These are phyloP conservation scores for Euphorbia tirucalli DNA, from an alignment of 345 rosid species.

Conservation along the genomic window DNA sequence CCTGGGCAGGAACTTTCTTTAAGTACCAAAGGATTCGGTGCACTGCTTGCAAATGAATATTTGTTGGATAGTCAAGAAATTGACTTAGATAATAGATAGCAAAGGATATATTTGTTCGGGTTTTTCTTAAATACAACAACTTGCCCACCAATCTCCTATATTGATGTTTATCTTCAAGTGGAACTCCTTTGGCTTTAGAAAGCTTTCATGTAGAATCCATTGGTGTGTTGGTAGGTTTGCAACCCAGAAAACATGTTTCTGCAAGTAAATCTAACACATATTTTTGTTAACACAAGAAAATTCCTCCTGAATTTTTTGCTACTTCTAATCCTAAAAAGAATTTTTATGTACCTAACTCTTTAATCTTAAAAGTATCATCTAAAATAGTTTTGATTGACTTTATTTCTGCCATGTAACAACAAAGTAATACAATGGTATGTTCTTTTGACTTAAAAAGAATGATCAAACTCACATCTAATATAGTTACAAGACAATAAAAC, in stretches of 20 bases:
- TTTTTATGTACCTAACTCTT: background rate
- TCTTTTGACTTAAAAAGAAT: background rate
- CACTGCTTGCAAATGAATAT: background rate
- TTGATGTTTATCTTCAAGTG: background rate
- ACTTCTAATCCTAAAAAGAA: background rate
- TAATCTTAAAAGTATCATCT: too few species aligned
- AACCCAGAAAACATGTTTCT: too few species aligned
- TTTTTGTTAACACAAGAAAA: too few species aligned
- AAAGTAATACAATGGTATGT: background rate
- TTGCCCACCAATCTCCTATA: background rate
- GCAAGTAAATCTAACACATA: too few species aligned
- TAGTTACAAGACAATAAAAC: background rate
- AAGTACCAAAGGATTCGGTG: too few species aligned
- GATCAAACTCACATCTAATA: background rate
- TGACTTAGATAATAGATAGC: background rate
- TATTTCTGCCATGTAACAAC: background rate
- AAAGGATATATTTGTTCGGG: background rate
- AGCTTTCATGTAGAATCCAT: too few species aligned
- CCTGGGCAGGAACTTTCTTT: too few species aligned
- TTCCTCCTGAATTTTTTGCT: too few species aligned
- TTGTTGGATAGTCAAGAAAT: background rate
- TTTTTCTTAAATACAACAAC: background rate
- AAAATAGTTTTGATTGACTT: too few species aligned
- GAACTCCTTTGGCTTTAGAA: too few species aligned
- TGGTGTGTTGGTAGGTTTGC: too few species aligned